These are phyloP conservation scores for Phytopythium litorale DNA, from an alignment of 352 stramenopile genomes.

Conservation along the genomic window DNA sequence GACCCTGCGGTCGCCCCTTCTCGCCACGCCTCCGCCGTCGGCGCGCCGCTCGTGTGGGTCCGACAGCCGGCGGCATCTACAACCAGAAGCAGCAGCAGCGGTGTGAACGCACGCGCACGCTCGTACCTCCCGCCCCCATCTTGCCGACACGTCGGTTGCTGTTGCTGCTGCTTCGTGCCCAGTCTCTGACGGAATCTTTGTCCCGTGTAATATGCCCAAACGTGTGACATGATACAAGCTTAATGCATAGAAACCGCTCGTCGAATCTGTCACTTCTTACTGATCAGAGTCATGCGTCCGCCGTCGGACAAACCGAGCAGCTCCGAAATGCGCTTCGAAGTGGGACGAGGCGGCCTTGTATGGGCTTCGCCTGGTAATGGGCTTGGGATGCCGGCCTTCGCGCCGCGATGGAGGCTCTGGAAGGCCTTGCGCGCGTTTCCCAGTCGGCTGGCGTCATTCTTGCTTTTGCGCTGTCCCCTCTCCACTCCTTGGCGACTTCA, in stretches of 20 bases:
- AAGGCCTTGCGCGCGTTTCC: background rate
- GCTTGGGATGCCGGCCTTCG: too few species aligned
- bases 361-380: too few species aligned
- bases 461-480: background rate
- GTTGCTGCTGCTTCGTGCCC: background rate
- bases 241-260: background rate
- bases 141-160: background rate
- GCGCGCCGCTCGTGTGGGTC: background rate
- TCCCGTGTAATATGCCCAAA: background rate
- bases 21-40: background rate
- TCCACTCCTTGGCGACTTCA: background rate
- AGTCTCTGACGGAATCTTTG: background rate
- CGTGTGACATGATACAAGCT: background rate
- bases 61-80: background rate
- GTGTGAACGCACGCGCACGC: background rate
- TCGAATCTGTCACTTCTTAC: background rate
- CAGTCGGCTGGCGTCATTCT: background rate
- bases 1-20: background rate
- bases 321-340: too few species aligned
- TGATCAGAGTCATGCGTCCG: background rate
- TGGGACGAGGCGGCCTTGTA: too few species aligned
- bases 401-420: background rate
- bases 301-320: too few species aligned
- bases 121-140: slow-evolving; percentile 4
- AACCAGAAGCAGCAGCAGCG: too few species aligned